Conservation (phyloP, 768 basidiomycete genomes). For the Coprinellus micaceus region DNA sequence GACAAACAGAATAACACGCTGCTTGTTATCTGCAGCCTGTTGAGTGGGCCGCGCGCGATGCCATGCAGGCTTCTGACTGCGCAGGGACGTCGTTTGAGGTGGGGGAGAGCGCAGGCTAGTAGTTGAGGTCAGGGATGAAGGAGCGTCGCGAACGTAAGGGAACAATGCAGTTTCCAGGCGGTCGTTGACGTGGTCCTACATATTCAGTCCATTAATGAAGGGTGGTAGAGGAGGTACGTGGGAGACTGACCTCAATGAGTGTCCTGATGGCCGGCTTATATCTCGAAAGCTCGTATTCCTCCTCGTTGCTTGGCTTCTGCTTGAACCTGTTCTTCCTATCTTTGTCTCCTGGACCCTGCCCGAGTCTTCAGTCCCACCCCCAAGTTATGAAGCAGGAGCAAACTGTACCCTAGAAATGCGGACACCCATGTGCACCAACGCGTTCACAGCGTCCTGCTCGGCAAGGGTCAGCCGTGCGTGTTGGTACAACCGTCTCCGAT, state of each 20-base stretch:
- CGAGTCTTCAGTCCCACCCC: too few species aligned
- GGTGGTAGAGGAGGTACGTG: not conserved
- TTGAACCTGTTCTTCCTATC: slow-evolving; percentile 81
- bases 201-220: not conserved
- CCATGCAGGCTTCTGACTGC: slow-evolving; percentile 89
- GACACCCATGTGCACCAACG: slow-evolving; percentile 75
- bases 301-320: slow-evolving; percentile 71
- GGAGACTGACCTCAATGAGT: slow-evolving; percentile 68
- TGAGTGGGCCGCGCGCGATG: slow-evolving; percentile 65
- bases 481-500: slow-evolving; percentile 89
- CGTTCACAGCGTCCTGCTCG: slow-evolving; percentile 93
- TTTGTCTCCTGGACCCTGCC: slow-evolving; percentile 67
- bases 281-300: slow-evolving; percentile 94
- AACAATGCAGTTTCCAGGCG: slow-evolving; percentile 77
- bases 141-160: slow-evolving; percentile 86
- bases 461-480: slow-evolving; percentile 84
- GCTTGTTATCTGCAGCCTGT: slow-evolving; percentile 49
- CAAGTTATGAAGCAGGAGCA: too few species aligned
- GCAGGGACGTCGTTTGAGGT: slow-evolving; percentile 67
- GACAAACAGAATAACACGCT: slow-evolving; percentile 84
- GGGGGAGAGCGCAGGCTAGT: slow-evolving; percentile 48
- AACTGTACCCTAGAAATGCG: slow-evolving; percentile 81
- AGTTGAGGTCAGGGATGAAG: slow-evolving; percentile 45
- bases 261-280: slow-evolving; percentile 81
- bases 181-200: slow-evolving; percentile 76